Evolutionary conservation across 441 rosid genomes (phyloP), one percentile per base, ranked within the genome.

Genomic region (Brassica hybrid): DNA sequence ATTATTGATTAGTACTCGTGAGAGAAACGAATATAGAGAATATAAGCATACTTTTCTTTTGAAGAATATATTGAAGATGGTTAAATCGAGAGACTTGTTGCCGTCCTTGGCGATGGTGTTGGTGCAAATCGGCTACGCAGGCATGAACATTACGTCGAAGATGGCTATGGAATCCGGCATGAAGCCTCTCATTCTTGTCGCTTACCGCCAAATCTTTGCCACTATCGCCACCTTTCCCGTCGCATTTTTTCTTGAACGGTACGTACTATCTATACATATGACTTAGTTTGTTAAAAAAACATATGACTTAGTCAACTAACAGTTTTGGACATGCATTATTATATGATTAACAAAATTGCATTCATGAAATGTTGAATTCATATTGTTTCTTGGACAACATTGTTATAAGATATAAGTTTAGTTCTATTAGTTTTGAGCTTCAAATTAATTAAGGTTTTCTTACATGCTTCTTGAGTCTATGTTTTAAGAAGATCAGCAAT

Each of bases 81-180:
- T 48, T 79, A 68, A 60, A 48, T 69, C 79, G 30, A 73, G 73
- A 25, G 93, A 87, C 71, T 7, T 87, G 45, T 9, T 90, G 67
- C 97, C 98, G 3, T 86, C 87, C 57, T 71, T 93, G 83, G 96
- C 90, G 27, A 96, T 93, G 96, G 93, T 88, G 9, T 27, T 86
- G 14, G 91, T 90, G 19, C 98, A 93, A 75, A 12, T 89, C 5
- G 97, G 96, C 14, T 93, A 73, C 50, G 97, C 98, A 9, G 97
- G 95, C 13, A 89, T 93, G 98, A 93, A 87, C 76, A 86, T 96
- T 34, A 88, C 86, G 5, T 90, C 98, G 16, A 96, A 96, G 81
- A 83, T 96, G 76, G 99, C 97, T 59, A 84, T 96, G 95, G 95
- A 96, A 36, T 27, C 91, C 7, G 98, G 98, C 64, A 88, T 96